Evolutionary conservation across 202 grass and related monocot genomes (phyloP), one percentile per base, ranked within the genome.

Genomic region (Thinopyrum obtusiflorum): DNA sequence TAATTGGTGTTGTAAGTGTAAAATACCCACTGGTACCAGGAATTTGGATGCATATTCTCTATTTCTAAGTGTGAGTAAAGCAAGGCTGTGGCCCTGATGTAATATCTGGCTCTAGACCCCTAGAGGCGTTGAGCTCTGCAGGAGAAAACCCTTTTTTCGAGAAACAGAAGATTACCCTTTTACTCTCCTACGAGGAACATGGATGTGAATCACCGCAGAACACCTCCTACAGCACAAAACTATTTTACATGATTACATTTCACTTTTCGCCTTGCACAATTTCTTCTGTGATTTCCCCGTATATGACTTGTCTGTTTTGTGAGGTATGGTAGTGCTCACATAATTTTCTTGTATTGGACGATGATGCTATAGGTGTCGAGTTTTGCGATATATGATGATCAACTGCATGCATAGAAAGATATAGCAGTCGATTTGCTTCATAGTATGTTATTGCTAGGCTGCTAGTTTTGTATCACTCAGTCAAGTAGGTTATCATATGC

Each of bases 311-410:
- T 62, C 9, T 31, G 55, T 44, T 44, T 40, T 83, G 23, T 46
- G 33, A 42, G 21, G 49, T 62, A 27, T 73, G 29, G 11, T 23
- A 81, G 28, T 81, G 46, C 27, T 53, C 28, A 10, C 10, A 5
- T 20, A 59, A 28, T 57, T 18, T 15, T 79, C 53, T 25, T 68
- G n/a, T 76, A 46, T 36, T 23, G 40, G 33, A 83, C 78, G 21
- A 47, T 55, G 39, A 72, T 73, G 69, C 14, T 74, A 37, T 80
- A 42, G n/a, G 31, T 49, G 2, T 70, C 35, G 15, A 53, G 44
- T 73, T 53, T 27, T 83, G 66, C 40, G 49, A 35, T 61, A 37
- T 62, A 68, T 62, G n/a, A 76, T 76, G 10, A 55, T 68, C 71
- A 77, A 61, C 36, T 60, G 33, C 14, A 55, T 14, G 7, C 11